phyloP scores from a whole-genome alignment of 1,139 yeast species.

The Suhomyces bokatorum region DNA sequence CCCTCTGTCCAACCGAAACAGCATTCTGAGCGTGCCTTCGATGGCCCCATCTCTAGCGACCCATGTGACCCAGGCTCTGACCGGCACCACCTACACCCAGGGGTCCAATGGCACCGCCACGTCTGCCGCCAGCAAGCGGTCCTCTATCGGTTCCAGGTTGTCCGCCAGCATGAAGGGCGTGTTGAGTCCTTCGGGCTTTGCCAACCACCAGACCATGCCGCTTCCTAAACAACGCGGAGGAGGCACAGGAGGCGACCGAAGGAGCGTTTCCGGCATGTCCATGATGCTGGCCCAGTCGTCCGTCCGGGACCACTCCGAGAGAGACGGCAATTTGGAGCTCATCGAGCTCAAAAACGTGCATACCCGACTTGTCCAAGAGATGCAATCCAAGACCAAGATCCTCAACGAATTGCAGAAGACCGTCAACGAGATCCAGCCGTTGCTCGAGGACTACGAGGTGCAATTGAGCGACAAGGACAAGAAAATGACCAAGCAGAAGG shows the following conservation, averaged over 20 bases:
- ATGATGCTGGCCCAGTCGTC: background rate
- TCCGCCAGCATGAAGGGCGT: constrained; percentile 15
- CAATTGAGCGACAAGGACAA: constrained; percentile 46
- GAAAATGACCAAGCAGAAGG: constrained; percentile 43
- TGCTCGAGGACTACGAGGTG: constrained; percentile 46
- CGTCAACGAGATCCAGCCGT: constrained; percentile 47
- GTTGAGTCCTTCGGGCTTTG: constrained; percentile 12
- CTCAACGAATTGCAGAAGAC: constrained; percentile 45
- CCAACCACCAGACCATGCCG: constrained; percentile 8
- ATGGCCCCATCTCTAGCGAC: background rate
- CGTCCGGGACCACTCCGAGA: constrained; percentile 9
- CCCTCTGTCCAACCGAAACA: constrained; percentile 5
- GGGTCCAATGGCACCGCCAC: constrained; percentile 1
- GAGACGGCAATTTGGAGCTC: constrained; percentile 13
- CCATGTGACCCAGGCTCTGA: background rate
- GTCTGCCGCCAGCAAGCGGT: constrained; percentile 8
- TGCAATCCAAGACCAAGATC: constrained; percentile 37
- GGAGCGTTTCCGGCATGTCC: constrained; percentile 5
- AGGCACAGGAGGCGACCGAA: constrained; percentile 2
- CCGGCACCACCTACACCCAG: constrained; percentile 1
- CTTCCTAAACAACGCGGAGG: constrained; percentile 9
- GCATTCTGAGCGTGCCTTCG: constrained; percentile 6
- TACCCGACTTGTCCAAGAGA: constrained; percentile 27
- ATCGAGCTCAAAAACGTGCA: constrained; percentile 21
- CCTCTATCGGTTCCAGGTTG: constrained; percentile 14